Evolutionary conservation across 2,329 filamentous ascomycete genomes (phyloP), one percentile per base, ranked within the genome.

Genomic region (Byssoonygena ceratinophila): DNA sequence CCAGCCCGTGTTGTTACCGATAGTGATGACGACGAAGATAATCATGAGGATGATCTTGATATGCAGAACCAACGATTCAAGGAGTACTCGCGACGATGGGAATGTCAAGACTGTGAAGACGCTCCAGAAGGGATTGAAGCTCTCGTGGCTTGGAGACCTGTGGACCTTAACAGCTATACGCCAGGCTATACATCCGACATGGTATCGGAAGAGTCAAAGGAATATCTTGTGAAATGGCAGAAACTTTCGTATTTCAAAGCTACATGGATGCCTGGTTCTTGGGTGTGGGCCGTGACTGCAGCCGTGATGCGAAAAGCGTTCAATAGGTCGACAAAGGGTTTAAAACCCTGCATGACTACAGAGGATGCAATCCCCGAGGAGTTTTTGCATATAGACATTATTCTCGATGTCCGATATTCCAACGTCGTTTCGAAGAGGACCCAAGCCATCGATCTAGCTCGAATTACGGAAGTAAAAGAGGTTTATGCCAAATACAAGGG

Each of bases 151-250:
- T 98, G 92, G 92, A 82, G 91, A 54, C 88, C 88, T 0, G 66
- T 74, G 0, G 72, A 85, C 59, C 71, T 77, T 22, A 73, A 80
- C 11, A 69, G 68, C 1, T 83, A 84, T 59, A 66, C 70, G 12
- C 63, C 74, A 3, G 79, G 76, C 1, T 72, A 76, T 49, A 70
- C 72, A 1, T 74, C 76, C 45, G 70, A 80, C 25, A 70, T 78
- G 50, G 70, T 87, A n/a, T 67, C 71, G 9, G 84, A 92, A 62
- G 84, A 88, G 51, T 76, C 85, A n/a, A 90, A 90, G 58, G 88
- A 96, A 59, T 98, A 97, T 62, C 77, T 98, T 1, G 72, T 98
- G 60, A 95, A 92, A 64, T 97, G 90, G 87, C 81, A 85, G 41
- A 74, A 76, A 0, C 76, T 80, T 52, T 95, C 91, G 0, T 94